Evolutionary conservation across 116 monocot species (phyloP).

Genomic region (Zostera marina): DNA sequence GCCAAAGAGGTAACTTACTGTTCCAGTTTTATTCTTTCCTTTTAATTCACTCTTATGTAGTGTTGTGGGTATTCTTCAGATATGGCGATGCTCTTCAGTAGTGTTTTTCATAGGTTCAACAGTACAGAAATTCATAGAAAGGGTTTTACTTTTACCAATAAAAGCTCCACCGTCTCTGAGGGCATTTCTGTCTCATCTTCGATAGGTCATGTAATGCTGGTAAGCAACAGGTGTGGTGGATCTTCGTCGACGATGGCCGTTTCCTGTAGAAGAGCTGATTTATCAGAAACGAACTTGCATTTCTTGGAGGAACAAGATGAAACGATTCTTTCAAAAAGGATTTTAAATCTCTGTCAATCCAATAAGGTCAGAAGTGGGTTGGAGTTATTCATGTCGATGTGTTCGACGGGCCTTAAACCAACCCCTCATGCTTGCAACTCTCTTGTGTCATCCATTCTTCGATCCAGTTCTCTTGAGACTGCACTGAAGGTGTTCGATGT

Average conservation of each 20-base stretch:
- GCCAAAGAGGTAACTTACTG: not conserved
- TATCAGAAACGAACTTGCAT: constrained; percentile 23
- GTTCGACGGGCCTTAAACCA: constrained; percentile 32
- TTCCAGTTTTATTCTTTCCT: constrained; percentile 1
- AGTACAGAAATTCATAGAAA: not conserved
- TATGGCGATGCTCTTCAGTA: not conserved
- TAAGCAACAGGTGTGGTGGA: not conserved
- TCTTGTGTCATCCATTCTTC: constrained; percentile 49
- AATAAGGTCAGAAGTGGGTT: constrained; percentile 69
- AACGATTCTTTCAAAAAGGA: constrained; percentile 42
- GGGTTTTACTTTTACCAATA: not conserved
- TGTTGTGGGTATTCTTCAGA: not conserved
- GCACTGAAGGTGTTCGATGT: constrained; percentile 48
- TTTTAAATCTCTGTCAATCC: constrained; percentile 54
- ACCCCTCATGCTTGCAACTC: constrained; percentile 83
- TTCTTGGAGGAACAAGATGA: constrained; percentile 86
- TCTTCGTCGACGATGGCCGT: too few species aligned
- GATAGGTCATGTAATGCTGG: not conserved
- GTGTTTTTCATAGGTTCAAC: not conserved
- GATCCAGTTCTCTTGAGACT: constrained; percentile 33
- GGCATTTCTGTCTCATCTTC: not conserved
- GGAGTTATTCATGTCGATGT: constrained; percentile 71
- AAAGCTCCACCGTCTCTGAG: not conserved
- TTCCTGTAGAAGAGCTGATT: not conserved
- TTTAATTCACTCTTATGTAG: not conserved